These are phyloP conservation scores for Beauveria caledonica DNA, from an alignment of 2,329 filamentous ascomycete genomes.

Conservation along the genomic window DNA sequence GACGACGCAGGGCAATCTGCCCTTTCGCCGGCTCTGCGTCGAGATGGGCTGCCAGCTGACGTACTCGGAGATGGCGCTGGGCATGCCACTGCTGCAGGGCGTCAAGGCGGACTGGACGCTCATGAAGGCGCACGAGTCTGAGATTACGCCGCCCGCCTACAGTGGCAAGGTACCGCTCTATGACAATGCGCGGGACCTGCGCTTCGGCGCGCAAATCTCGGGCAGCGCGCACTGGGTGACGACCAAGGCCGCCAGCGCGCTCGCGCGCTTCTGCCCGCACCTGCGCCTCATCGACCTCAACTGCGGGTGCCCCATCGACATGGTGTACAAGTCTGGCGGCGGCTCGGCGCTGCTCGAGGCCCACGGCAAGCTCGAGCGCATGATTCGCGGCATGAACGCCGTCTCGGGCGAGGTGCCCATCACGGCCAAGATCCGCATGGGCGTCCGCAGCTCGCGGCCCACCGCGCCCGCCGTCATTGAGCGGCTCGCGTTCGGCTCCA, in stretches of 20 bases:
- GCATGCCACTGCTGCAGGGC: slow-evolving; percentile 80
- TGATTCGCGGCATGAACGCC: slow-evolving; percentile 90
- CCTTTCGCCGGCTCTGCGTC: slow-evolving; percentile 83
- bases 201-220: slow-evolving; percentile 87
- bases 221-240: slow-evolving; percentile 88
- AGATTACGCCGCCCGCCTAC: slow-evolving; percentile 64
- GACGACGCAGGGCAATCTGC: slow-evolving; percentile 95
- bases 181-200: slow-evolving; percentile 73
- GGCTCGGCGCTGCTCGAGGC: slow-evolving; percentile 89
- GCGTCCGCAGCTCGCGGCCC: slow-evolving; percentile 70
- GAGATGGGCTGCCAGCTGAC: slow-evolving; percentile 86
- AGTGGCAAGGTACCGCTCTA: slow-evolving; percentile 53
- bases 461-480: slow-evolving; percentile 76
- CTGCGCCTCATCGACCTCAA: slow-evolving; percentile 91
- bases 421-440: slow-evolving; percentile 90
- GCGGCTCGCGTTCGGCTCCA: slow-evolving; percentile 71
- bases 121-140: slow-evolving; percentile 83
- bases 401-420: slow-evolving; percentile 88
- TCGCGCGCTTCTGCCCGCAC: slow-evolving; percentile 69
- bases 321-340: slow-evolving; percentile 79
- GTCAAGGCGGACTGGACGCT: slow-evolving; percentile 90
- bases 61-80: slow-evolving; percentile 98
- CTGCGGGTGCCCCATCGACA: slow-evolving; percentile 93
- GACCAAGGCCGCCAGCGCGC: slow-evolving; percentile 75
- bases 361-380: slow-evolving; percentile 83